Conservation (phyloP, 345 rosid genomes). For the Brassica juncea region DNA sequence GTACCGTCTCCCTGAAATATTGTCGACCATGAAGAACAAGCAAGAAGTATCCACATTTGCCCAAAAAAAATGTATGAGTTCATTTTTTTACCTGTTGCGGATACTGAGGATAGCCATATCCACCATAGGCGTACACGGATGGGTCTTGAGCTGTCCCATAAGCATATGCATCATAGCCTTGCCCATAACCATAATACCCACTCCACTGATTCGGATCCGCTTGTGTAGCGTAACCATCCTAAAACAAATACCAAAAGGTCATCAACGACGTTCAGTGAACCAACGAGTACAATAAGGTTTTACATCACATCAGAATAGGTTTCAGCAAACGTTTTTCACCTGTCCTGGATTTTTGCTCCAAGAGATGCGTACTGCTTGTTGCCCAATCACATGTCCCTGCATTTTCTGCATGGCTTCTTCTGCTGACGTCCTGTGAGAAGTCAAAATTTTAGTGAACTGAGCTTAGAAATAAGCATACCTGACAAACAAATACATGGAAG, state of each 20-base stretch:
- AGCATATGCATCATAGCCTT: conserved; percentile 85
- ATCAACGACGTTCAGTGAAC: conserved; percentile 15
- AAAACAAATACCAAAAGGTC: conserved; percentile 32
- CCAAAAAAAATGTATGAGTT: too few species aligned
- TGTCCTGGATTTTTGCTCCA: conserved; percentile 85
- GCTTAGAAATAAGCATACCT: conserved; percentile 8
- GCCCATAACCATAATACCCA: conserved; percentile 92
- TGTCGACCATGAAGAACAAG: conserved; percentile 1
- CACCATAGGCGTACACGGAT: conserved; percentile 82
- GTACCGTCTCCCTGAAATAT: conserved; percentile 69
- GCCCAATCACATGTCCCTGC: conserved; percentile 95
- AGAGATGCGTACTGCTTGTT: conserved; percentile 72
- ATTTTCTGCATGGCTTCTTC: conserved; percentile 88
- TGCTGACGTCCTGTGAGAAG: conserved; percentile 64
- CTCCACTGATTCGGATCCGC: conserved; percentile 90
- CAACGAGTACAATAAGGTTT: not conserved
- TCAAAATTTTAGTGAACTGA: conserved; percentile 1
- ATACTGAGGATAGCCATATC: conserved; percentile 89
- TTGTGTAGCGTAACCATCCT: conserved; percentile 81
- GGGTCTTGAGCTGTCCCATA: conserved; percentile 88
- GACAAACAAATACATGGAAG: conserved; percentile 9
- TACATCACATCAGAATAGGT: conserved; percentile 16
- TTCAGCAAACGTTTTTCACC: conserved; percentile 44
- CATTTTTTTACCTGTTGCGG: conserved; percentile 62
- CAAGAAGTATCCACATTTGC: not conserved